phyloP scores from a whole-genome alignment of 176 grass and related monocot species.

The Juncus inflexus region DNA sequence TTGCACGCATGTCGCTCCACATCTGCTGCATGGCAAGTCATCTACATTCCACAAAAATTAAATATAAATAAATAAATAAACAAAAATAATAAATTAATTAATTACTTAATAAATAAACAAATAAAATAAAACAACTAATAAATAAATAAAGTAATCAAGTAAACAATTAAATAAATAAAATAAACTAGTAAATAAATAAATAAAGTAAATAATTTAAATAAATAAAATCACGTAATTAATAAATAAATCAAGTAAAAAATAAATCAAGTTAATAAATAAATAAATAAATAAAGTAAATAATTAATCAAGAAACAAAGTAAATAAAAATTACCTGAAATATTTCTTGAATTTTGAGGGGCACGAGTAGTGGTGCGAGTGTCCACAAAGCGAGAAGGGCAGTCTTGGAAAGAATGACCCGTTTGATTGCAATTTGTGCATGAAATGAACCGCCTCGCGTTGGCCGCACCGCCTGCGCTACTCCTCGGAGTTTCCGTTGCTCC shows the following conservation, averaged over 20 bases:
- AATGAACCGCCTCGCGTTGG: conserved; percentile 40
- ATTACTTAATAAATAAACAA: background rate
- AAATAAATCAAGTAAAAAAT: background rate
- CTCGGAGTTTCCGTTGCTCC: conserved; percentile 28
- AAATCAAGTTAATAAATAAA: background rate
- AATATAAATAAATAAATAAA: background rate
- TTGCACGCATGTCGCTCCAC: conserved; percentile 48
- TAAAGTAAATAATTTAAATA: background rate
- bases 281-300: background rate
- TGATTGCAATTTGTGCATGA: conserved; percentile 41
- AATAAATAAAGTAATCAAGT: background rate
- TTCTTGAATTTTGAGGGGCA: conserved; percentile 33
- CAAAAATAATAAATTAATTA: background rate
- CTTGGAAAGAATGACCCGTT: conserved; percentile 47
- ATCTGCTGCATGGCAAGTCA: conserved; percentile 59
- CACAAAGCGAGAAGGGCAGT: conserved; percentile 37
- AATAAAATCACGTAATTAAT: background rate
- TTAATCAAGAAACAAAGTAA: background rate
- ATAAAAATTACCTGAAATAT: conserved; percentile 4
- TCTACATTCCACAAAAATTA: conserved; percentile 34
- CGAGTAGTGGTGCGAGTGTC: conserved; percentile 41
- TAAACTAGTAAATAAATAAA: background rate
- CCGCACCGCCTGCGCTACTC: conserved; percentile 37
- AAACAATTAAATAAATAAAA: background rate
- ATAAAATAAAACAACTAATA: background rate